Evolutionary conservation across 2,329 filamentous ascomycete genomes (phyloP).

Genomic region (Penicillium sp.): DNA sequence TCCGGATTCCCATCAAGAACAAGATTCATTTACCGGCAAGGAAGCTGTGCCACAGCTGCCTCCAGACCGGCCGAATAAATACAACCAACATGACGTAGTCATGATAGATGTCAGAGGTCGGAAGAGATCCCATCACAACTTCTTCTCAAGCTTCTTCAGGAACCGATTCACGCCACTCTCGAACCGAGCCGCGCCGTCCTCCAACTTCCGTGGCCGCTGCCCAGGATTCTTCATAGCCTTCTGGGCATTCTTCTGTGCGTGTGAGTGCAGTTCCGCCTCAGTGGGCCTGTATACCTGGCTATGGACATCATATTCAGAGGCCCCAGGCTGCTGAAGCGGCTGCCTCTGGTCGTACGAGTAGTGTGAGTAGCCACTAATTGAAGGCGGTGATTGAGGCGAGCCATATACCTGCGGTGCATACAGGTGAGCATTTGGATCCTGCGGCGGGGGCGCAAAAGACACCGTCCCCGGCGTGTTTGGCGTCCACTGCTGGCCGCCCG

Average conservation of each 20-base stretch:
- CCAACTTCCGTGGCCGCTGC: constrained; percentile 36
- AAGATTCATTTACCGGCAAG: too few relatives aligned
- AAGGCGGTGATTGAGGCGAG: constrained; percentile 22
- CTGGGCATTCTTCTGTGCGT: constrained; percentile 37
- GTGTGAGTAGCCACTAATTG: constrained; percentile 41
- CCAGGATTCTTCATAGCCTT: constrained; percentile 34
- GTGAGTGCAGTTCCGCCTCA: constrained; percentile 39
- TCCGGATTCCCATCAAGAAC: too few relatives aligned
- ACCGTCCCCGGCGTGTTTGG: constrained; percentile 23
- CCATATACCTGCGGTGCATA: constrained; percentile 32
- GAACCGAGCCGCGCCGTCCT: constrained; percentile 38
- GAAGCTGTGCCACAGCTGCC: too few relatives aligned
- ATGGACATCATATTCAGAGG: constrained; percentile 45
- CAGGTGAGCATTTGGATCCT: constrained; percentile 33
- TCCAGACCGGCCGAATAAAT: not conserved
- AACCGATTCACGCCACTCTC: constrained; percentile 47
- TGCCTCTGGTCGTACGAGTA: constrained; percentile 43
- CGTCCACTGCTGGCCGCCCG: constrained; percentile 14
- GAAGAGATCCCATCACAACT: constrained; percentile 27
- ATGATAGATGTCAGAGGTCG: too few relatives aligned
- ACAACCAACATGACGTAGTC: too few relatives aligned
- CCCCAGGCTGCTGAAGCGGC: constrained; percentile 18
- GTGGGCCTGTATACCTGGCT: constrained; percentile 48
- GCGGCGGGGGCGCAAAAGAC: constrained; percentile 25
- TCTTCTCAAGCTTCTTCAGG: constrained; percentile 48